Percentiles rank a stretch among this genome's conserved stretches.
Conservation (phyloP, 768 basidiomycete genomes). For the Kwoniella shandongensis region DNA sequence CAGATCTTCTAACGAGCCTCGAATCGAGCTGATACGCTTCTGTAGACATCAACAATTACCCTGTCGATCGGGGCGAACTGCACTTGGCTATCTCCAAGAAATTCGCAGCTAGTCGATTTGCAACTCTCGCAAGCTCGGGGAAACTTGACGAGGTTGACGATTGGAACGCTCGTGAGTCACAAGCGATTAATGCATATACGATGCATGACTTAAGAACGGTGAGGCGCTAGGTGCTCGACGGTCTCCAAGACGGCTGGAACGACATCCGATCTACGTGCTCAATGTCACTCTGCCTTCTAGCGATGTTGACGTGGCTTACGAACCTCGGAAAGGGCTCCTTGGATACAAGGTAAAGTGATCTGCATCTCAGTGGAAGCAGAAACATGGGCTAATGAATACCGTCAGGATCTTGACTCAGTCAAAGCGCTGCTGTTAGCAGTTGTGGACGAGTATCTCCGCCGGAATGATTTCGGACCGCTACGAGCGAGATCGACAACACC, state of each 20-base stretch:
- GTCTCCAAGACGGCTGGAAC: slow-evolving; percentile 76
- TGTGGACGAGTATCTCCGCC: slow-evolving; percentile 64
- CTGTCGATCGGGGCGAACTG: slow-evolving; percentile 31
- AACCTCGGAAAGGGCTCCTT: slow-evolving; percentile 71
- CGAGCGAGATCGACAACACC: neutral
- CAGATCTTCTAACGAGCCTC: neutral
- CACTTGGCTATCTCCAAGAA: slow-evolving; percentile 29
- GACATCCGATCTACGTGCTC: slow-evolving; percentile 78
- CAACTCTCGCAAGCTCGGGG: slow-evolving; percentile 2
- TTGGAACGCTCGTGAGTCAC: slow-evolving; percentile 9
- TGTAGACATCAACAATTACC: slow-evolving; percentile 38
- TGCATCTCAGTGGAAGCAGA: too few species aligned
- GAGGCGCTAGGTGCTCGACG: slow-evolving; percentile 63
- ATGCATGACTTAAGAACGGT: too few species aligned
- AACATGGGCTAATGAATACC: neutral
- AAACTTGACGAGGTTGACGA: slow-evolving; percentile 17
- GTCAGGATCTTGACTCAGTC: slow-evolving; percentile 58
- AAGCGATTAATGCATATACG: too few species aligned
- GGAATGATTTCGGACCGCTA: slow-evolving; percentile 61
- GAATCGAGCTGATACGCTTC: slow-evolving; percentile 6
- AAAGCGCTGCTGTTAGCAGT: slow-evolving; percentile 62
- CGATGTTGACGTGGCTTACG: slow-evolving; percentile 73
- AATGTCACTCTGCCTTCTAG: slow-evolving; percentile 67
- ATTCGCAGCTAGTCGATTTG: slow-evolving; percentile 30
- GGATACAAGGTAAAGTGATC: slow-evolving; percentile 63